Base-by-base conservation (phyloP, 106 monocot genomes). In the Dactylorhiza incarnata region DNA sequence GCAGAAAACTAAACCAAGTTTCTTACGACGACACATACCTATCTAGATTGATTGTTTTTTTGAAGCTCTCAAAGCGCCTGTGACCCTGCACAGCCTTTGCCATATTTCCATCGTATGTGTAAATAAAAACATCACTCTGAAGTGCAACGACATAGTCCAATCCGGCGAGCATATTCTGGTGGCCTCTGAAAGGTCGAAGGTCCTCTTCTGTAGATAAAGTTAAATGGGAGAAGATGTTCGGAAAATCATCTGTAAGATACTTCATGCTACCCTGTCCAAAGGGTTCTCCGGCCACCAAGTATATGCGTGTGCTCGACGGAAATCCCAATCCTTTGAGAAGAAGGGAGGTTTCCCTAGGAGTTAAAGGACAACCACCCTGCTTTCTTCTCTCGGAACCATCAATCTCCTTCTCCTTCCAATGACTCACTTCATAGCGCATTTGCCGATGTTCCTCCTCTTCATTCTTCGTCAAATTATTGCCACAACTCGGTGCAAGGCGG, bases 31-130 rank as follows among this genome's bases (percentile, higher is more conserved):
- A 59, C 59, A 59, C n/a, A 71, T 84, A 93, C 96, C 91, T 93
- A 62, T 97, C 91, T 4, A 91, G 96, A 78, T 77, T 91, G 72
- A 97, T 89, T 24, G 96, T 97, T 80, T 93, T 93, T 68, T 85
- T 93, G 84, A 97, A 97, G 58, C 82, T 78, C 72, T 93, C 87
- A 78, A 93, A 97, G 23, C 96, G 85, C 48, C 93, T 88, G 79
- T 97, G 96, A n/a, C 96, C 96, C 70, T 91, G 86, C 50, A 97
- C 96, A 74, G 96, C 93, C 77, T 93, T 97, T n/a, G 93, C 96
- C 96, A 97, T 97, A 80, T 97, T 97, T 20, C 96, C 96, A 78
- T 97, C 96, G 77, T 89, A 97, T 0, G 93, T 91, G 79, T n/a
- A n/a, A n/a, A n/a, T n/a, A n/a, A n/a, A n/a, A n/a, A n/a, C n/a